A percentile compares a stretch with the other conserved stretches of the same genome.
These are phyloP conservation scores for Eragrostis tef DNA, from an alignment of 202 grass and related monocot species.

Conservation along the genomic window DNA sequence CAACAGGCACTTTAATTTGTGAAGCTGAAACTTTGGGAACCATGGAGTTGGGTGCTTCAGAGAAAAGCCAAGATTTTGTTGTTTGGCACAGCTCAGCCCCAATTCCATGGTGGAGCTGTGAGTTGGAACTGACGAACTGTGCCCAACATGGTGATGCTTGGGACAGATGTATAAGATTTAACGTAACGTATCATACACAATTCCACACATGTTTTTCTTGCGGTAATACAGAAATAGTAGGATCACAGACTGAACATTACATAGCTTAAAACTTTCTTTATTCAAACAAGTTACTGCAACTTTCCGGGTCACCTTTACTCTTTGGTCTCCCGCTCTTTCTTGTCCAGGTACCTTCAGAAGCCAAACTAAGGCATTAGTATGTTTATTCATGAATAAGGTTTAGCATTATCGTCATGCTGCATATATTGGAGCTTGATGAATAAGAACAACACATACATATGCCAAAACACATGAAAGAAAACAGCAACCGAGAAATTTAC, in stretches of 20 bases:
- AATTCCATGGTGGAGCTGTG: too few relatives aligned
- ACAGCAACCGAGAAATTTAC: neutral
- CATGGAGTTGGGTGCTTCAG: too few relatives aligned
- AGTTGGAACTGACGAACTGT: too few relatives aligned
- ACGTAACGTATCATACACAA: neutral
- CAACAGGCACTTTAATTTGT: too few relatives aligned
- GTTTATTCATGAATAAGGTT: neutral
- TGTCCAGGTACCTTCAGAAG: conserved; percentile 53
- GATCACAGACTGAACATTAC: neutral
- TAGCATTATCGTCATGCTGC: neutral
- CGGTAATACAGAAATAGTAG: neutral
- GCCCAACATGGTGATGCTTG: too few relatives aligned
- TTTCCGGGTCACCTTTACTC: conserved; percentile 28
- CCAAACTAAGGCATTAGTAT: neutral
- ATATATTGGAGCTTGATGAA: neutral
- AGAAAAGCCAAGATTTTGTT: too few relatives aligned
- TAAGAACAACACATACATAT: conserved; percentile 24
- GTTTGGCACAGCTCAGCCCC: too few relatives aligned
- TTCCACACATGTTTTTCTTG: neutral
- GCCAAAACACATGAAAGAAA: neutral
- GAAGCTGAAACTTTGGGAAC: too few relatives aligned
- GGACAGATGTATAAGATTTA: too few relatives aligned
- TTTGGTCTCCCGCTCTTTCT: conserved; percentile 47
- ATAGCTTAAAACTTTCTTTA: conserved; percentile 5
- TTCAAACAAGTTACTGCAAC: neutral